Percentiles rank a stretch among this genome's conserved stretches.
These are phyloP conservation scores for Lipomyces orientalis DNA, from an alignment of 805 yeast genomes.

Conservation along the genomic window DNA sequence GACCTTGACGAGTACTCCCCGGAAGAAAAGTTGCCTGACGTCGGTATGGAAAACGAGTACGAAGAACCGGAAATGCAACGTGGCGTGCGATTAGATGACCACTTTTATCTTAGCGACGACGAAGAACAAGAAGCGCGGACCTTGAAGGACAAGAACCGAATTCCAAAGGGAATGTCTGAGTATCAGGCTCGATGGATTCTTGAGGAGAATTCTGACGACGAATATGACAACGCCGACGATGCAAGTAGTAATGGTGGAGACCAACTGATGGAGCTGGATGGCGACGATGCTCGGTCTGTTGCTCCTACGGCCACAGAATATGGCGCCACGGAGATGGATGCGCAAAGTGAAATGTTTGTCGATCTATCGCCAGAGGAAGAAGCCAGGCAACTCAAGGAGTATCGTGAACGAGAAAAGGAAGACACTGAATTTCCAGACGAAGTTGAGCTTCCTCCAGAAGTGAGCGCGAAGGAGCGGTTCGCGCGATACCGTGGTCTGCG, in stretches of 20 bases:
- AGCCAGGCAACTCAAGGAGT: constrained; percentile 71
- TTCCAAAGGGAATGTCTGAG: constrained; percentile 76
- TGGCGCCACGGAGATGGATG: constrained; percentile 55
- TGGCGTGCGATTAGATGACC: constrained; percentile 65
- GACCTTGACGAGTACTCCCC: constrained; percentile 42
- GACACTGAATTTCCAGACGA: constrained; percentile 95
- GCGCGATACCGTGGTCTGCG: constrained; percentile 85
- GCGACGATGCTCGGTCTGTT: constrained; percentile 14
- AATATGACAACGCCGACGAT: constrained; percentile 34
- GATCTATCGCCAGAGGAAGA: constrained; percentile 85
- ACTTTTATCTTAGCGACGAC: constrained; percentile 51
- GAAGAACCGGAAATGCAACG: constrained; percentile 41
- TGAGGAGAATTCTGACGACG: constrained; percentile 51
- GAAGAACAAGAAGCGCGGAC: constrained; percentile 41
- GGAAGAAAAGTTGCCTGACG: constrained; percentile 37
- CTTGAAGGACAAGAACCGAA: constrained; percentile 46
- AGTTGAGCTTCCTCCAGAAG: constrained; percentile 78
- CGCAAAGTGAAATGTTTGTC: constrained; percentile 62
- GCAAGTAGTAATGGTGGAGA: constrained; percentile 16
- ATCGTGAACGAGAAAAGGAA: constrained; percentile 67
- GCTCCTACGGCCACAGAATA: constrained; percentile 42
- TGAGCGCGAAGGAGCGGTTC: constrained; percentile 75
- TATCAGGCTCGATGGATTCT: constrained; percentile 77
- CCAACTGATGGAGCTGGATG: constrained; percentile 32
- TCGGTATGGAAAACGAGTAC: constrained; percentile 45